Conservation (phyloP, 148 eudicot genomes). For the Arctostaphylos glauca region DNA sequence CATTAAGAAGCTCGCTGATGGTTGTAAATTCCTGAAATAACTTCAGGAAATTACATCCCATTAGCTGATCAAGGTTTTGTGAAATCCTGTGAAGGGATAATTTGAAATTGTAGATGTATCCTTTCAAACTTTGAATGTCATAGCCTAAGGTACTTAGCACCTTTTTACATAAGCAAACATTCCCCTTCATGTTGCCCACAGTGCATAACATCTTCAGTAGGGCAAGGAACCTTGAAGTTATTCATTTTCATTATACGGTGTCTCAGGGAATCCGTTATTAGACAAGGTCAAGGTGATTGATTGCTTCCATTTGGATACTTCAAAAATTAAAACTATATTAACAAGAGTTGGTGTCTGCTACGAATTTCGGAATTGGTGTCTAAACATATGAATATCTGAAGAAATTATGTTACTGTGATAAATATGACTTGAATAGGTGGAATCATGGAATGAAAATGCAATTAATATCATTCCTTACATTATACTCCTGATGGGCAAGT, state of each 20-base stretch:
- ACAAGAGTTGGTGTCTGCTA: not conserved
- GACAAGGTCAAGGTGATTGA: not conserved
- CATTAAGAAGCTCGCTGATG: slow-evolving; percentile 1
- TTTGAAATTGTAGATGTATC: not conserved
- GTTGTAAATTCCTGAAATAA: not conserved
- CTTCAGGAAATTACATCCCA: not conserved
- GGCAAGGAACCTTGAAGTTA: not conserved
- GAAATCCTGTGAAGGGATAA: not conserved
- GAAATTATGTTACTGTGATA: not conserved
- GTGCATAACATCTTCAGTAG: not conserved
- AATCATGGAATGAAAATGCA: not conserved
- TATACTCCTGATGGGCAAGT: not conserved
- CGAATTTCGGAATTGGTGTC: not conserved
- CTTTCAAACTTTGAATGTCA: not conserved
- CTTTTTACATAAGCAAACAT: not conserved
- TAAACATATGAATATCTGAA: too few species aligned
- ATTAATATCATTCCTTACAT: not conserved
- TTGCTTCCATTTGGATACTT: not conserved
- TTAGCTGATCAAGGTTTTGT: not conserved
- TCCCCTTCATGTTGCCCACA: not conserved
- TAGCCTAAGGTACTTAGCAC: not conserved
- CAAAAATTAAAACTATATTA: not conserved
- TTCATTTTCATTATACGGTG: not conserved
- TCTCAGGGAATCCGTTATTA: not conserved
- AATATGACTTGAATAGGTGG: not conserved